These are phyloP conservation scores for Suhomyces pyralidae DNA, from an alignment of 805 yeast species.

Conservation along the genomic window DNA sequence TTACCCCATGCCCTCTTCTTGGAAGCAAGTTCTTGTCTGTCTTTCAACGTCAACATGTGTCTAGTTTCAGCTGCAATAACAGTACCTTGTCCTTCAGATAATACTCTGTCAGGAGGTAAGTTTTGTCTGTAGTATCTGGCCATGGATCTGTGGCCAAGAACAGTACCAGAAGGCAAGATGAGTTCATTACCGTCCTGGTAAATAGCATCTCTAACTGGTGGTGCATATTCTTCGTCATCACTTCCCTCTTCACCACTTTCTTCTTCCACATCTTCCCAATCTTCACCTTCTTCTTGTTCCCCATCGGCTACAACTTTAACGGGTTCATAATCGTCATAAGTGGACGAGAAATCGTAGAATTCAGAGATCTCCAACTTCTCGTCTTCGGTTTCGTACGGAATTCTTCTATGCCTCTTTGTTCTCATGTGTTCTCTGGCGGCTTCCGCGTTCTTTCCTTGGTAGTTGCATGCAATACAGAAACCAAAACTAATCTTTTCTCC, in stretches of 20 bases:
- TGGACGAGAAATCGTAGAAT: slow-evolving; percentile 79
- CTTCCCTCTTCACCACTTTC: slow-evolving; percentile 20
- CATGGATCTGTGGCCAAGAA: slow-evolving; percentile 42
- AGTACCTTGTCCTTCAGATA: slow-evolving; percentile 47
- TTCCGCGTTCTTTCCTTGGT: slow-evolving; percentile 79
- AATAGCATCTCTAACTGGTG: slow-evolving; percentile 26
- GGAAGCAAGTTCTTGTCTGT: slow-evolving; percentile 38
- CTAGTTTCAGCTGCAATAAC: slow-evolving; percentile 51
- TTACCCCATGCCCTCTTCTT: slow-evolving; percentile 62
- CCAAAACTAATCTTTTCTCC: slow-evolving; percentile 83
- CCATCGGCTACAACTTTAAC: slow-evolving; percentile 9
- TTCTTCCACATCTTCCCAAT: slow-evolving; percentile 40
- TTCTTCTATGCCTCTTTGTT: slow-evolving; percentile 79
- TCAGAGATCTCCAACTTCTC: slow-evolving; percentile 74
- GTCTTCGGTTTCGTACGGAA: slow-evolving; percentile 82
- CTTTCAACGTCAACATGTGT: slow-evolving; percentile 43
- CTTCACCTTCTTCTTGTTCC: slow-evolving; percentile 17
- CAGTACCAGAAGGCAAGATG: slow-evolving; percentile 41
- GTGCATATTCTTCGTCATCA: slow-evolving; percentile 26
- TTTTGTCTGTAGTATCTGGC: slow-evolving; percentile 44
- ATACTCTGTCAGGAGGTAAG: slow-evolving; percentile 40
- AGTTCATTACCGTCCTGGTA: slow-evolving; percentile 38
- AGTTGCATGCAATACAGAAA: slow-evolving; percentile 76
- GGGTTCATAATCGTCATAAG: slow-evolving; percentile 40
- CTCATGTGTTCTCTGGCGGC: slow-evolving; percentile 87